Evolutionary conservation across 2,329 filamentous ascomycete genomes (phyloP).

Genomic region (Beauveria brongniartii): DNA sequence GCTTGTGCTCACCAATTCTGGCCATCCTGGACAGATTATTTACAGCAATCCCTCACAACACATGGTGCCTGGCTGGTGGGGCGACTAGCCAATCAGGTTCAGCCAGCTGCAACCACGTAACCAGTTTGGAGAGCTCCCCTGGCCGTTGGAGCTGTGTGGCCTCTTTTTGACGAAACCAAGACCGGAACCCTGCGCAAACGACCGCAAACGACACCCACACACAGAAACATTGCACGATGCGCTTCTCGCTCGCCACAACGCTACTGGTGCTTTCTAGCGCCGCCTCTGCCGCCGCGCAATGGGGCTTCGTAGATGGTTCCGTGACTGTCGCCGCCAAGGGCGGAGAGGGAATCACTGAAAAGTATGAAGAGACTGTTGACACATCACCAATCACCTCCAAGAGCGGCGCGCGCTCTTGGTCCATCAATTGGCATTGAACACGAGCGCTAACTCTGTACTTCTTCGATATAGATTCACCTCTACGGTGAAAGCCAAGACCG

Average conservation of each 20-base stretch:
- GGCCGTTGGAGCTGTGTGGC: slow-evolving; percentile 20
- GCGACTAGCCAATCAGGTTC: slow-evolving; percentile 14
- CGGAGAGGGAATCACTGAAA: slow-evolving; percentile 54
- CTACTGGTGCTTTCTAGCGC: slow-evolving; percentile 41
- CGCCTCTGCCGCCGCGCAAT: slow-evolving; percentile 49
- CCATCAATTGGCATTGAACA: background rate
- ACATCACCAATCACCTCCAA: background rate
- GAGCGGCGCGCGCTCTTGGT: background rate
- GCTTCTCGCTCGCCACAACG: slow-evolving; percentile 29
- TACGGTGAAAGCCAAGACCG: slow-evolving; percentile 51
- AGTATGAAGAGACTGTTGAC: slow-evolving; percentile 33
- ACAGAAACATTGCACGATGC: slow-evolving; percentile 24
- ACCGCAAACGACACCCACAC: slow-evolving; percentile 13
- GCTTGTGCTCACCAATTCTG: too few species aligned
- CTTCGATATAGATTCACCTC: slow-evolving; percentile 44
- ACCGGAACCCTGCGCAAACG: slow-evolving; percentile 3
- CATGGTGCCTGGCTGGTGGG: background rate
- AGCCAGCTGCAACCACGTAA: slow-evolving; percentile 18
- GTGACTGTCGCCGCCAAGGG: slow-evolving; percentile 61
- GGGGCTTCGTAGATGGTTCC: slow-evolving; percentile 67
- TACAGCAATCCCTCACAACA: background rate
- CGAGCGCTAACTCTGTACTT: slow-evolving; percentile 17
- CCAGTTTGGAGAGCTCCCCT: slow-evolving; percentile 18
- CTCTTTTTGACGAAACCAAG: slow-evolving; percentile 17
- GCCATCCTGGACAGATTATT: background rate